Evolutionary conservation across 208 protist genomes (phyloP), one percentile per base, ranked within the genome.

Genomic region (Herpetomonas muscarum): DNA sequence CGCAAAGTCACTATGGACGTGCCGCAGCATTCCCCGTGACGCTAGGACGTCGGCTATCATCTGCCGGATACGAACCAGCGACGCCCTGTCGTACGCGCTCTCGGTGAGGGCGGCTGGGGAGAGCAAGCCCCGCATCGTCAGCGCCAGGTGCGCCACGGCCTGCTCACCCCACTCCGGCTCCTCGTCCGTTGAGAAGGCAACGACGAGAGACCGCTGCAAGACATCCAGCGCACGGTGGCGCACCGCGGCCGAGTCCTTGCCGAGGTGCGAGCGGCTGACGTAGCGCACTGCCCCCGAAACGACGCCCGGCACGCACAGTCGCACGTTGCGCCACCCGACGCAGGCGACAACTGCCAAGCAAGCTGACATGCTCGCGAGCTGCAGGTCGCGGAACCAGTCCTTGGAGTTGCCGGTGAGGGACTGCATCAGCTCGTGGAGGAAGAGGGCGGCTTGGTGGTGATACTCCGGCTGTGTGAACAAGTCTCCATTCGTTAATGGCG

Each of bases 341-440:
- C 68, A 66, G 44, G 67, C 50, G 24, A 91, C 39, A 24, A 95
- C 70, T 1, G 82, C 39, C 24, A 70, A 15, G 59, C 85, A 95
- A 7, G 83, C 75, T 47, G 62, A 42, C 15, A 92, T 64, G 29
- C 71, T 74, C 37, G 76, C 72, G 3, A 91, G 25, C 61, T 92
- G 88, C 46, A 92, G 76, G 50, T 70, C 51, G 9, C 80, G 77
- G 70, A 87, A 95, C 85, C 85, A 92, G 55, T 73, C 21, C 57
- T 79, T 56, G 22, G 83, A 89, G 61, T 91, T 75, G 0, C 85
- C 85, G 22, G 75, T 71, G 19, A 95, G 57, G 1, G 74, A 77
- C 19, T 81, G 70, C 32, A 95, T 70, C 32, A 95, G 57, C 56
- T 89, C 85, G 41, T 90, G 79, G 49, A 95, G 69, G 46, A 95